These are phyloP conservation scores for Penicillium janthinellum DNA, from an alignment of 2,329 filamentous ascomycete genomes.

Conservation along the genomic window DNA sequence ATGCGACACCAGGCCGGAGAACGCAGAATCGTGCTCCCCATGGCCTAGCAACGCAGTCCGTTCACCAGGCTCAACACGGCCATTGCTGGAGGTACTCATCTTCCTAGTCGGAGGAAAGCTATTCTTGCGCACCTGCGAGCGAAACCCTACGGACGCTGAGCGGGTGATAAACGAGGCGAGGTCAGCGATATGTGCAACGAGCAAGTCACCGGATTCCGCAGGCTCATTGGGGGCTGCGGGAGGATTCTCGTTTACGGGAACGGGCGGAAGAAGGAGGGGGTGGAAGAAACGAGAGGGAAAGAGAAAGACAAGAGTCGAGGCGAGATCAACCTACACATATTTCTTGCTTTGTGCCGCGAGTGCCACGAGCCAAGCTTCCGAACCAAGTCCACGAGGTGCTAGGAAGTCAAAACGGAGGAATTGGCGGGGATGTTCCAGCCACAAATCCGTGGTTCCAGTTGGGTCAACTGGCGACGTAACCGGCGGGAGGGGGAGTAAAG, in stretches of 20 bases:
- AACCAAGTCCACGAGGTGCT: neutral
- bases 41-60: constrained; percentile 36
- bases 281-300: neutral
- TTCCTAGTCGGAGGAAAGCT: constrained; percentile 32
- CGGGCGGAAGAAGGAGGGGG: neutral
- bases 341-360: neutral
- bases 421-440: constrained; percentile 19
- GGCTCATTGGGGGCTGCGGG: neutral
- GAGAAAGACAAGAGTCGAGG: neutral
- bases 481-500: neutral
- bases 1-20: constrained; percentile 21
- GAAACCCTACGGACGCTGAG: constrained; percentile 32
- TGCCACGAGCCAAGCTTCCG: constrained; percentile 17
- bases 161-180: neutral
- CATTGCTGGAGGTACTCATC: constrained; percentile 39
- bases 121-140: constrained; percentile 33
- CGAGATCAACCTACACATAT: constrained; percentile 22
- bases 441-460: constrained; percentile 17
- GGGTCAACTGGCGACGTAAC: neutral
- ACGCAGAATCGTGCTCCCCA: constrained; percentile 12
- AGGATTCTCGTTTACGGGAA: neutral
- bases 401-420: constrained; percentile 4
- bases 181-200: constrained; percentile 1
- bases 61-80: constrained; percentile 36
- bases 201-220: neutral